Base-by-base conservation (phyloP, 2,329 filamentous ascomycete genomes). In the Coccinonectria pachysandricola region DNA sequence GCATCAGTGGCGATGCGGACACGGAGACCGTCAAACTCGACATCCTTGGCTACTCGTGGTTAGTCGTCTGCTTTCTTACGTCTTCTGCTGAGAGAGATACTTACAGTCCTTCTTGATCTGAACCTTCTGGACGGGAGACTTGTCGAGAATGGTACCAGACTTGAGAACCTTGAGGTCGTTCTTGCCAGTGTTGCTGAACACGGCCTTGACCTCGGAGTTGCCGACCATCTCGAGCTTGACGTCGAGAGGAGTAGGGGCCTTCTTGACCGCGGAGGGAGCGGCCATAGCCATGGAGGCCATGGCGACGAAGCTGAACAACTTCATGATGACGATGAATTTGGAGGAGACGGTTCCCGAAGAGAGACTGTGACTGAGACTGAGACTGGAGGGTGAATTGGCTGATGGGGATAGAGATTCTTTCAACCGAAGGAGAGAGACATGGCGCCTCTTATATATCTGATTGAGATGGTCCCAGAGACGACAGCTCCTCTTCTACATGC, bases 21-120 rank as follows among this genome's bases (percentile, higher is more conserved):
- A 21, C 64, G 61, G 33, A 74, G 58, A 23, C 70, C 70, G 24
- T 68, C 60, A 37, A 74, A 73, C 8, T 53, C 48, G 21, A 70
- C 48, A 31, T 58, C 47, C 14, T 50, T 41, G 24, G 53, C 65
- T 48, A 28, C 19, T 22, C 11, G 15, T 26, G 10, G 10, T 24
- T 13, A 25, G 23, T 17, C 15, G 18, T 37, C 23, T 34, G 21
- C 16, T 18, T 14, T 8, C 8, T 8, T 6, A 8, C 24, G 23
- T 14, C 9, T 21, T 8, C 16, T 15, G 8, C 2, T 9, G 6
- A 11, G 5, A n/a, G 6, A 7, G 13, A 9, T 2, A 15, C 26
- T 15, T 54, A 64, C 63, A 52, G 23, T 55, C 57, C 23, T 60
- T 55, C 46, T 57, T 68, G 21, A 73, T 51, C 26, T 59, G 49